Base-by-base conservation (phyloP, 306 rosid genomes). In the Glycine tomentella region DNA sequence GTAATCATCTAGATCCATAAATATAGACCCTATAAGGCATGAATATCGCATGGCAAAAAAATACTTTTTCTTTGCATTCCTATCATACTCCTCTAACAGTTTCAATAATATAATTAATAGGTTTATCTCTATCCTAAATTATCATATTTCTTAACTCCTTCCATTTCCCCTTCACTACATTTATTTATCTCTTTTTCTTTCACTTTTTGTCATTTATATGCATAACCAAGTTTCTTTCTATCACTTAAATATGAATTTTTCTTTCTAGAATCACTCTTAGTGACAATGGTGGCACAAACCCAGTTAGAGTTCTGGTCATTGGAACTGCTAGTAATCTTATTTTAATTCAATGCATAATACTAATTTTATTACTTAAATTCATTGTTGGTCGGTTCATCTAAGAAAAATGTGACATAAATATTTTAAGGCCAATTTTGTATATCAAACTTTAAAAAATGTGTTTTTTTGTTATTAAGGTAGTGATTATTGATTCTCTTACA, bases 301-400 rank as follows among this genome's bases (percentile, higher is more conserved):
- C 90, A 11, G 61, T 87, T 69, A 83, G 83, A 83, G 83, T 91
- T 65, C 36, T 86, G 4, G 89, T 89, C 52, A 91, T 89, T 2
- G 95, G 92, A 6, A 90, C 89, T 13, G 91, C 91, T 17, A 90
- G 91, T 91, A 83, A 56, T 71, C 0, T 51, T 45, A 20, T 17
- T 20, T 20, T 34, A 34, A 34, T 34, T 58, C 38, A 9, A 8
- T 58, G 8, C 34, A 55, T 15, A 58, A 17, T 17, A 58, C 36
- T 34, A 34, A 25, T 25, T 25, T 25, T 25, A 25, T 25, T 25
- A 25, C 31, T 25, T 25, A 25, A 25, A 55, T 58, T 50, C 3
- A 55, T 58, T 8, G 2, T 17, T 61, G 6, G 8, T 9, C 9
- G 40, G n/a, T 25, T 25, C 42, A 61, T 61, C 66, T 59, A 9